A percentile compares a stretch with the other conserved stretches of the same genome.
phyloP scores from a whole-genome alignment of 768 basidiomycete genomes.

The Favolaschia claudopus region DNA sequence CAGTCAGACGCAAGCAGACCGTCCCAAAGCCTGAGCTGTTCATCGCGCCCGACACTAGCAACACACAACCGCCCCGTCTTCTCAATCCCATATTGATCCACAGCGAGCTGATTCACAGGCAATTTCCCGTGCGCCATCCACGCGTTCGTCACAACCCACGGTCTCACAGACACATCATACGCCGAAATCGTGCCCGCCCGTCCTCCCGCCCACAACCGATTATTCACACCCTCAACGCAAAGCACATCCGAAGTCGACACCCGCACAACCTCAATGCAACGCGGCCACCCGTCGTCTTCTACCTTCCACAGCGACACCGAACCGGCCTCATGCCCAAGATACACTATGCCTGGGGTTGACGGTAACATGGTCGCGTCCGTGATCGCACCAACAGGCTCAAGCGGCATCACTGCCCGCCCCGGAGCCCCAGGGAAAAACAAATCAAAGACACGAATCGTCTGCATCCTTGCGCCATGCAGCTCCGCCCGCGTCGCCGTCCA shows the following conservation, averaged over 20 bases:
- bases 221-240: constrained; percentile 83
- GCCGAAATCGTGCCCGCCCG: constrained; percentile 83
- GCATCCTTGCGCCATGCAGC: constrained; percentile 59
- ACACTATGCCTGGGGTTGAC: constrained; percentile 69
- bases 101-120: constrained; percentile 68
- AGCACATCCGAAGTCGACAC: constrained; percentile 84
- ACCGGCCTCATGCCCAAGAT: constrained; percentile 93
- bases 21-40: constrained; percentile 84
- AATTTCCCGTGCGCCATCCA: constrained; percentile 83
- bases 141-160: constrained; percentile 87
- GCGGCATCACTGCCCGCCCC: constrained; percentile 63
- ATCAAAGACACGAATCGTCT: constrained; percentile 86
- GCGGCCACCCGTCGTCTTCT: constrained; percentile 63
- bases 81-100: constrained; percentile 81
- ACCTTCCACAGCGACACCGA: constrained; percentile 84
- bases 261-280: constrained; percentile 79
- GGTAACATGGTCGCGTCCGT: constrained; percentile 83
- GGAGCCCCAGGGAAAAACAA: constrained; percentile 65
- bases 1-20: constrained; percentile 85
- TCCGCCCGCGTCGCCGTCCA: constrained; percentile 81
- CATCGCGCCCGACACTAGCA: constrained; percentile 78
- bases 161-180: constrained; percentile 75
- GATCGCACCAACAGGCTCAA: constrained; percentile 81
- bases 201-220: constrained; percentile 87
- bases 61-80: constrained; percentile 73